A percentile compares a stretch with the other conserved stretches of the same genome.
Conservation (phyloP, 306 rosid genomes). For the Adenanthera pavonina region DNA sequence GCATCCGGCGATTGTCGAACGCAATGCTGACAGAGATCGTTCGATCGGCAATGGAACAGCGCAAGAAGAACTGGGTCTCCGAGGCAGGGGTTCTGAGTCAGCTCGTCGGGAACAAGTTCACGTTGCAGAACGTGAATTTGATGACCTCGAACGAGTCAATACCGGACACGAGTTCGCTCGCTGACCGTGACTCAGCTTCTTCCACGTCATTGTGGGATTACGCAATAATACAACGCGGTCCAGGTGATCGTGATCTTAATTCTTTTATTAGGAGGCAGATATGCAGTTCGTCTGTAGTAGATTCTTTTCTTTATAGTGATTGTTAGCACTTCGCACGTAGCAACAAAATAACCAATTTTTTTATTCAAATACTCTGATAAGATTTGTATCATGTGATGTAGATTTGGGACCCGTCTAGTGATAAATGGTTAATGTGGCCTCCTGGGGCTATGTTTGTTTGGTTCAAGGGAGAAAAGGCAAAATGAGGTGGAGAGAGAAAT, state of each 20-base stretch:
- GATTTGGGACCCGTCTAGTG: not conserved
- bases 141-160: constrained; percentile 52
- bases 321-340: constrained; percentile 49
- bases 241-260: constrained; percentile 49
- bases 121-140: constrained; percentile 49
- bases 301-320: constrained; percentile 83
- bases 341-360: not conserved
- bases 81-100: constrained; percentile 70
- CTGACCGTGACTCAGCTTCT: constrained; percentile 38
- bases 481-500: too few relatives aligned
- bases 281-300: constrained; percentile 58
- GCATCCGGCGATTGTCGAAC: constrained; percentile 65
- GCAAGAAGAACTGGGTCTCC: constrained; percentile 53
- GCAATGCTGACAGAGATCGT: constrained; percentile 65
- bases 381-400: not conserved
- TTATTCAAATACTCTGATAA: not conserved
- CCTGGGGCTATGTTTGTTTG: too few relatives aligned
- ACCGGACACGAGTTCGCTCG: constrained; percentile 60
- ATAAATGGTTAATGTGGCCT: too few relatives aligned
- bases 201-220: constrained; percentile 44
- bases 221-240: constrained; percentile 57
- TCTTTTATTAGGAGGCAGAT: constrained; percentile 57
- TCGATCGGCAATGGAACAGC: constrained; percentile 58
- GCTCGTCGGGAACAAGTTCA: constrained; percentile 56
- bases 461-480: too few relatives aligned